Base-by-base conservation (phyloP, 139 green algal species). In the Tetradesmus lagerheimii region DNA sequence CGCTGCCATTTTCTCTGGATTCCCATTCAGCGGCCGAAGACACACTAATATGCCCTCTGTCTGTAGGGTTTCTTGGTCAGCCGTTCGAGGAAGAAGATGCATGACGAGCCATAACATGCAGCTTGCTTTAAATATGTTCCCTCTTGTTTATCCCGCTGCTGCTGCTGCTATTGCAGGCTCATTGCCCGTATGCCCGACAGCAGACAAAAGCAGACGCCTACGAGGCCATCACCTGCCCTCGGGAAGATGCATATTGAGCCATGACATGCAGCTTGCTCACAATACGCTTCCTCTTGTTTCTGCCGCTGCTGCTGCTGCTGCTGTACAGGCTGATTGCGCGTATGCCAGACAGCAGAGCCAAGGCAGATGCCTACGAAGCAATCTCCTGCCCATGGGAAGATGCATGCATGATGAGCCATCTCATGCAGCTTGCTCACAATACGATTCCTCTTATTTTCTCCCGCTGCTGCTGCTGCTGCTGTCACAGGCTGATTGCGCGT, bases 161-260 rank as follows among this genome's bases (percentile, higher is more conserved):
- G 39, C n/a, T 76, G 25, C 9, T 8, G 66, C 27, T 67, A 9
- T 45, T 83, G 67, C 90, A 96, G 95, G 91, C 82, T 97, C 6
- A 93, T 97, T 6, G 79, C 78, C 3, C 89, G 92, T 11, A 80
- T 96, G 80, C 93, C 95, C 9, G 93, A 96, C 86, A 93, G 85
- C 27, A 83, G 85, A 47, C 82, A 12, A 97, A 97, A 86, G 95
- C 95, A 27, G 95, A 95, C 89, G 91, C 92, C 85, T n/a, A n/a
- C n/a, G n/a, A n/a, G n/a, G n/a, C n/a, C n/a, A n/a, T n/a, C n/a
- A n/a, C n/a, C n/a, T n/a, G n/a, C n/a, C n/a, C n/a, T n/a, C n/a
- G n/a, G n/a, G n/a, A n/a, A n/a, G n/a, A n/a, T 90, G 91, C 92
- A 82, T 95, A 92, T 38, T 88, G 87, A 9, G 90, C 90, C 1